phyloP scores from a whole-genome alignment of 345 rosid species.

The Limnanthes douglasii region DNA sequence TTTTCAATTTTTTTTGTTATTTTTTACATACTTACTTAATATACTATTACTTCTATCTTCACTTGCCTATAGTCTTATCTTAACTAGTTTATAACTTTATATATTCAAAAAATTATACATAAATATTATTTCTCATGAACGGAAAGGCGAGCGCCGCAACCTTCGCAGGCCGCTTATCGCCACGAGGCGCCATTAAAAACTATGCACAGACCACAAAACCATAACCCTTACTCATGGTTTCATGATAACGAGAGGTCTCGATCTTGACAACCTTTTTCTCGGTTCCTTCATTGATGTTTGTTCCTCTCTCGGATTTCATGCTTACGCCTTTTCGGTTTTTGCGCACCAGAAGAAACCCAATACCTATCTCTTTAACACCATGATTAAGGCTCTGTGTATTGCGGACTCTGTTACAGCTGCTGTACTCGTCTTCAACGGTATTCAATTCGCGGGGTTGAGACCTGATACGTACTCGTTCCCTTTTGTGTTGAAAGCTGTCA shows the following conservation, averaged over 20 bases:
- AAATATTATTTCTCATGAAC: no score
- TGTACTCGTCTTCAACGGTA: conserved; percentile 27
- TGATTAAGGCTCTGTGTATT: conserved; percentile 40
- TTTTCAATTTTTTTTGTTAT: no score
- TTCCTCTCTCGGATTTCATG: conserved; percentile 30
- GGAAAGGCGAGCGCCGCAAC: no score
- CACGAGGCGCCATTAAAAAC: conserved; percentile 10
- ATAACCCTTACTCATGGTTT: conserved; percentile 33
- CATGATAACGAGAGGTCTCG: conserved; percentile 26
- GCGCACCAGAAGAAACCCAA: conserved; percentile 13
- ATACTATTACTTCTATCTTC: no score
- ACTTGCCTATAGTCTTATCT: no score
- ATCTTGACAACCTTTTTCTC: conserved; percentile 22
- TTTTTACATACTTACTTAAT: no score
- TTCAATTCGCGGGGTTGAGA: conserved; percentile 25
- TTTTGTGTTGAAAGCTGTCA: conserved; percentile 33
- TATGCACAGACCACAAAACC: conserved; percentile 27
- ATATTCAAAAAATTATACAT: no score
- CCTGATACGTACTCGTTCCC: conserved; percentile 64
- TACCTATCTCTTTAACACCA: conserved; percentile 31
- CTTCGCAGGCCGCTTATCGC: no score
- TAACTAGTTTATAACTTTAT: no score
- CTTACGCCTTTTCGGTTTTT: conserved; percentile 34
- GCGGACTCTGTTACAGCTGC: conserved; percentile 27
- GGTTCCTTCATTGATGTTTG: conserved; percentile 29